Evolutionary conservation across 2,329 filamentous ascomycete species (phyloP).

Genomic region (Ramichloridium luteum): DNA sequence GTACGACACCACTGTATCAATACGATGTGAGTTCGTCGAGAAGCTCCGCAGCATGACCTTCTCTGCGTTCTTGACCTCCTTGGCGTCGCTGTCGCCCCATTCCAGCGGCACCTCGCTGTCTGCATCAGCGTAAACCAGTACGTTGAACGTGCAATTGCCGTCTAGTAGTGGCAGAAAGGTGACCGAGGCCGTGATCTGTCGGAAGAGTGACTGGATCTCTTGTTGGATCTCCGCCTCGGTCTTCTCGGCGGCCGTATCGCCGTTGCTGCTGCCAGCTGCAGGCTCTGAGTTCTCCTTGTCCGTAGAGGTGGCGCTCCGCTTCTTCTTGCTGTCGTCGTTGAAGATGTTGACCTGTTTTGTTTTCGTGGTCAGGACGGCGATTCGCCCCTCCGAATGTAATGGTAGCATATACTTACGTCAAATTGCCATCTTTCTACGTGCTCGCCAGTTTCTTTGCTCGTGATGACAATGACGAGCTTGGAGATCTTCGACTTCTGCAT

Average conservation of each 20-base stretch:
- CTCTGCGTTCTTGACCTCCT: constrained; percentile 89
- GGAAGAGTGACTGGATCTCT: constrained; percentile 92
- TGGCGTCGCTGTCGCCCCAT: constrained; percentile 96
- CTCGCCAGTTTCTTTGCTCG: constrained; percentile 91
- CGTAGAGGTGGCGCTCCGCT: constrained; percentile 19
- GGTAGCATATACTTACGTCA: constrained; percentile 46
- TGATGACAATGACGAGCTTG: constrained; percentile 92
- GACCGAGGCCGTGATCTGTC: constrained; percentile 94
- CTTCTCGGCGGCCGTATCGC: constrained; percentile 47
- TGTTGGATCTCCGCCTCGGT: constrained; percentile 87
- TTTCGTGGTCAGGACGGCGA: constrained; percentile 2
- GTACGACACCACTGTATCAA: constrained; percentile 94
- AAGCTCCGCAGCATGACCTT: constrained; percentile 92
- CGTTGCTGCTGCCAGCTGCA: constrained; percentile 9
- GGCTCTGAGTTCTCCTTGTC: constrained; percentile 59
- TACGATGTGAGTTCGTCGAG: constrained; percentile 85
- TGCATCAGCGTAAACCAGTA: constrained; percentile 92
- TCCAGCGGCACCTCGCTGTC: constrained; percentile 94
- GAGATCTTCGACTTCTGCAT: constrained; percentile 96
- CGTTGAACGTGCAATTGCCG: constrained; percentile 96
- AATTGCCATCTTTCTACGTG: constrained; percentile 98
- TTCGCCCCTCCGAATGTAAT: too few relatives aligned
- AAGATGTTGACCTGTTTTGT: constrained; percentile 20
- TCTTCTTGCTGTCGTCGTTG: constrained; percentile 33
- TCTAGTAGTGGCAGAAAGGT: constrained; percentile 91